Base-by-base conservation (phyloP, 371 early-diverging fungal species). In the Blakeslea trispora region DNA sequence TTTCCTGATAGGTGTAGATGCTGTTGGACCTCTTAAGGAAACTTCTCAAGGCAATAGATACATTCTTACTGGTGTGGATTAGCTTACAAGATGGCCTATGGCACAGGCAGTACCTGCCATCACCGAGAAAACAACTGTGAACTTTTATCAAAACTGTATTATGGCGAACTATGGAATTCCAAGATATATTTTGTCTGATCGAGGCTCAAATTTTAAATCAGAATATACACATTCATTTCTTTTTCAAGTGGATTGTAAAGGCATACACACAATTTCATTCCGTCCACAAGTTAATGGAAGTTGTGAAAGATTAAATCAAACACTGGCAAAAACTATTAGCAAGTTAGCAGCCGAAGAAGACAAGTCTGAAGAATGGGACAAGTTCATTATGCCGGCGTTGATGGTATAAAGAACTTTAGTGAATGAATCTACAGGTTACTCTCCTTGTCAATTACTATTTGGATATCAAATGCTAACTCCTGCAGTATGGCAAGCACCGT, bases 261-360 rank as follows among this genome's bases (percentile, higher is more conserved):
- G 54, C 32, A 23, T 56, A 0, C 55, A 59, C 21, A 65, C 66
- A 7, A 64, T 74, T 0, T 55, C 61, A 8, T 69, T 64, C 45
- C 40, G 64, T 19, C 72, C 71, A 0, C 68, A 74, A 50, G 57
- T 46, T 0, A 74, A 72, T 63, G 73, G 74, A 0, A 43, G 66
- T 14, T 71, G 69, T 8, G 71, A 81, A 62, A 34, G 76, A 13
- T 55, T 70, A 31, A 76, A 73, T 42, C 48, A 62, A 24, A 67
- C 54, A 0, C 11, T 69, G 0, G 41, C 32, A 0, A 21, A 56
- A 8, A 40, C 39, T 0, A 21, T 66, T 3, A 34, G 61, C 2
- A 70, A 70, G 45, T 7, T 70, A 1, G 37, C 11, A 1, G 18
- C 39, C 0, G 61, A 69, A 22, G 8, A 42, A 15, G 47, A 45